Evolutionary conservation across 2,329 filamentous ascomycete species (phyloP).

Genomic region (Pezicula carpinea): DNA sequence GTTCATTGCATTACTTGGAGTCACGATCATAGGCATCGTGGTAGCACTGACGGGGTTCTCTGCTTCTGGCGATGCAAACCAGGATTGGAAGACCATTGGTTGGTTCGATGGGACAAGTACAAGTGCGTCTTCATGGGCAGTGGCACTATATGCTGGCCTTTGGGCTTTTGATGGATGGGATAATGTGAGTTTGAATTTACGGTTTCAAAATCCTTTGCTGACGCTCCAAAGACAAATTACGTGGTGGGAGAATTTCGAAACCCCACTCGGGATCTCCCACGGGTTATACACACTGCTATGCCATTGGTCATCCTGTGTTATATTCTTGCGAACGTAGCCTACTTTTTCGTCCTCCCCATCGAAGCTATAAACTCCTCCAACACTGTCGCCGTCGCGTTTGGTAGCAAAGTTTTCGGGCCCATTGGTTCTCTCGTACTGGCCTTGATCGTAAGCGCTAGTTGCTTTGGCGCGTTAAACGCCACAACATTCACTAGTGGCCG

Average conservation of each 20-base stretch:
- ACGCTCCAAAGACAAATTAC: constrained; percentile 76
- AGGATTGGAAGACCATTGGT: constrained; percentile 78
- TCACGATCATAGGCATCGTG: constrained; percentile 83
- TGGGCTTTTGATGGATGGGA: constrained; percentile 99
- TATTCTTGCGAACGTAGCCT: constrained; percentile 84
- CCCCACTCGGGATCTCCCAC: constrained; percentile 80
- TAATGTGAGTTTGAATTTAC: constrained; percentile 61
- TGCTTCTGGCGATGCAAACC: constrained; percentile 67
- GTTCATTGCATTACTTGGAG: constrained; percentile 80
- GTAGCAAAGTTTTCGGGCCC: constrained; percentile 81
- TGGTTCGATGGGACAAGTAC: constrained; percentile 87
- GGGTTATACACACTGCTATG: constrained; percentile 95
- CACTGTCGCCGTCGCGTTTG: constrained; percentile 94
- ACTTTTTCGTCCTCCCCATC: constrained; percentile 87
- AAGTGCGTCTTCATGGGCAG: constrained; percentile 81
- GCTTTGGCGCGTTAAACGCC: constrained; percentile 91
- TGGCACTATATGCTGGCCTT: constrained; percentile 89
- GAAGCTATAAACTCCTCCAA: constrained; percentile 80
- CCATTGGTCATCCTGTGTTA: constrained; percentile 89
- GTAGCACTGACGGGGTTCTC: constrained; percentile 84
- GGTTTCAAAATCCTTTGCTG: constrained; percentile 3
- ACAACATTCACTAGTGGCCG: constrained; percentile 90
- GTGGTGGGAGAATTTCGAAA: constrained; percentile 97
- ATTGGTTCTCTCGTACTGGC: constrained; percentile 79
- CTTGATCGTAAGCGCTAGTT: constrained; percentile 83